Conservation (phyloP, 2,329 filamentous ascomycete genomes). For the Teratosphaeria destructans region DNA sequence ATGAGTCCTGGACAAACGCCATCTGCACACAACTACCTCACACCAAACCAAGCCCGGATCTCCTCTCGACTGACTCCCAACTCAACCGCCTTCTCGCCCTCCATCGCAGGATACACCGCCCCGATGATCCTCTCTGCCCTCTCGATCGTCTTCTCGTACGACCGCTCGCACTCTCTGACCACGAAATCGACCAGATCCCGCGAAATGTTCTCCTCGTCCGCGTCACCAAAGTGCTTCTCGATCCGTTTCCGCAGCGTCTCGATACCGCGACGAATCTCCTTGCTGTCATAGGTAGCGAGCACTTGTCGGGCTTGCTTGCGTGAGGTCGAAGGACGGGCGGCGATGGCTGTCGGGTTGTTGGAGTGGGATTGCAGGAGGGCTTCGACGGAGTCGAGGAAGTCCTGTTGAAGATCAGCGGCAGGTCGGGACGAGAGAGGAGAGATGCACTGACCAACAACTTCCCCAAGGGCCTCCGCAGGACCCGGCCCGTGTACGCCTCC, state of each 20-base stretch:
- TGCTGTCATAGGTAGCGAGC: constrained; percentile 66
- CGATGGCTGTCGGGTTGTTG: constrained; percentile 50
- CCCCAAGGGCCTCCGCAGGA: constrained; percentile 79
- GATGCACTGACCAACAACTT: constrained; percentile 56
- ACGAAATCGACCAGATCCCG: constrained; percentile 49
- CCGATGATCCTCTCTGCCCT: constrained; percentile 32
- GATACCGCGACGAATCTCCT: constrained; percentile 81
- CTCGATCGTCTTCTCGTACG: constrained; percentile 46
- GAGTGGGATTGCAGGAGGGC: constrained; percentile 46
- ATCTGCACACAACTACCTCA: not conserved
- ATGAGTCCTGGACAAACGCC: not conserved
- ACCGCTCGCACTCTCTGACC: constrained; percentile 47
- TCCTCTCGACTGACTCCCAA: constrained; percentile 28
- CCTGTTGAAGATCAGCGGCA: constrained; percentile 32
- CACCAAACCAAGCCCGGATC: constrained; percentile 24
- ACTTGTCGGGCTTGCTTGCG: constrained; percentile 79
- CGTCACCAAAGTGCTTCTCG: constrained; percentile 94
- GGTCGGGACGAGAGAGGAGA: not conserved
- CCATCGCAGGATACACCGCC: constrained; percentile 31
- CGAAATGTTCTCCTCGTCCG: constrained; percentile 61
- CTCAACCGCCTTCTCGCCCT: constrained; percentile 34
- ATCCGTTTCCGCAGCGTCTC: constrained; percentile 70
- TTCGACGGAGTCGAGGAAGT: constrained; percentile 85
- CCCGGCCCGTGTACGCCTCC: constrained; percentile 73
- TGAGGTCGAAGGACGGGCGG: constrained; percentile 71